Evolutionary conservation across 1,139 yeast species (phyloP).

Genomic region (Keqinozyma sinolaborantium): DNA sequence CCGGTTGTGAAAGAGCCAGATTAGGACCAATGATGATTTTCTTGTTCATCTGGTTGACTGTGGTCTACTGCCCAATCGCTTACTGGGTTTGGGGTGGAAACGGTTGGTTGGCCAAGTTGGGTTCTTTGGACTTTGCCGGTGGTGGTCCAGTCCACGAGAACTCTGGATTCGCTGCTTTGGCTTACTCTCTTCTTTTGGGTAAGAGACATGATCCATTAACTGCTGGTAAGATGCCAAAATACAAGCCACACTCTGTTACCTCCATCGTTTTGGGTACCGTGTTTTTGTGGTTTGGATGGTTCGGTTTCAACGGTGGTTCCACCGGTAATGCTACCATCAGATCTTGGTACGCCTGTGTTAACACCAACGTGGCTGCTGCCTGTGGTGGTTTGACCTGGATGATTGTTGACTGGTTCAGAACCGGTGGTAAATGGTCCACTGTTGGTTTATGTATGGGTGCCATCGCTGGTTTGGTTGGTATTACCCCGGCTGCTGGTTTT

Average conservation of each 20-base stretch:
- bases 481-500: slow-evolving; percentile 96
- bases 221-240: slow-evolving; percentile 69
- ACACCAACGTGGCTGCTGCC: slow-evolving; percentile 91
- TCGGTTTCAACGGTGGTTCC: slow-evolving; percentile 97
- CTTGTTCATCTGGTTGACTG: slow-evolving; percentile 90
- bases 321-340: slow-evolving; percentile 89
- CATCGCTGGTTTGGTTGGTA: slow-evolving; percentile 91
- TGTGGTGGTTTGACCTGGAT: slow-evolving; percentile 92
- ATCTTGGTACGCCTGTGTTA: slow-evolving; percentile 90
- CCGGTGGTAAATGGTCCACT: slow-evolving; percentile 90
- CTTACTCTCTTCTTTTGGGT: slow-evolving; percentile 88
- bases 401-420: slow-evolving; percentile 85
- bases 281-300: slow-evolving; percentile 98
- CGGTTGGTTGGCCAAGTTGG: slow-evolving; percentile 84
- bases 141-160: slow-evolving; percentile 97
- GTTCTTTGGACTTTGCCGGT: slow-evolving; percentile 94
- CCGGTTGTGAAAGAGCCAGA: slow-evolving; percentile 97
- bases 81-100: slow-evolving; percentile 95
- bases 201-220: slow-evolving; percentile 84
- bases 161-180: slow-evolving; percentile 92
- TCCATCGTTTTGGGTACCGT: slow-evolving; percentile 91
- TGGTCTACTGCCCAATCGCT: slow-evolving; percentile 92
- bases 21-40: slow-evolving; percentile 95
- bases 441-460: slow-evolving; percentile 94
- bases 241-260: slow-evolving; percentile 88